phyloP scores from a whole-genome alignment of 2,329 filamentous ascomycete genomes.

The Macrophomina pseudophaseolina region DNA sequence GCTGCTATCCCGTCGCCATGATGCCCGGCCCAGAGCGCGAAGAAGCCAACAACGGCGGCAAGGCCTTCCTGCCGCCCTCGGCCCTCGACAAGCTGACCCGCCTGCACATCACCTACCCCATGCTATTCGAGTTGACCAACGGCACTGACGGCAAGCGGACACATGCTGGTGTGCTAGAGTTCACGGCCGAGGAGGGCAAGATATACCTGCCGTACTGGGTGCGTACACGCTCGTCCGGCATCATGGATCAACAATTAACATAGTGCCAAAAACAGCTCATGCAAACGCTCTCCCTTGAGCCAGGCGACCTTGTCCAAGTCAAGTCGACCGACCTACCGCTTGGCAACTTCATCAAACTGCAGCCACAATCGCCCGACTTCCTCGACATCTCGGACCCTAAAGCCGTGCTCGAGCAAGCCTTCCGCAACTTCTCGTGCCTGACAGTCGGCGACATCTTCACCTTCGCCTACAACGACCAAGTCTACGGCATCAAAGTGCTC shows the following conservation, averaged over 20 bases:
- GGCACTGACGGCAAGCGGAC: constrained; percentile 72
- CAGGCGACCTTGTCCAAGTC: constrained; percentile 92
- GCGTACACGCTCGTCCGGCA: constrained; percentile 32
- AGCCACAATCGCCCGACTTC: constrained; percentile 91
- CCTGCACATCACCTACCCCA: constrained; percentile 94
- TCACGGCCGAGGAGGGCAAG: constrained; percentile 95
- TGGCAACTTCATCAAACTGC: constrained; percentile 92
- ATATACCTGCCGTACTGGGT: constrained; percentile 97
- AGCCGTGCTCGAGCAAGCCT: constrained; percentile 94
- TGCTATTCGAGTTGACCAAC: constrained; percentile 95
- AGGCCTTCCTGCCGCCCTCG: constrained; percentile 95
- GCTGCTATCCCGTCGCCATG: constrained; percentile 96
- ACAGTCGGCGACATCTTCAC: constrained; percentile 95
- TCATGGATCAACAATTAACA: constrained; percentile 29
- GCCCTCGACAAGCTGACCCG: constrained; percentile 96
- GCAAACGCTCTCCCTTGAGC: constrained; percentile 86
- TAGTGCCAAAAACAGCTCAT: constrained; percentile 70
- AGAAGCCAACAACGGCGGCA: constrained; percentile 93
- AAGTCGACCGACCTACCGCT: constrained; percentile 92
- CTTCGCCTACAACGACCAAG: constrained; percentile 93
- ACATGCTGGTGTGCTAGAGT: constrained; percentile 94
- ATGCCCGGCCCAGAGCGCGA: constrained; percentile 86
- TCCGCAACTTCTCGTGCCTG: constrained; percentile 92
- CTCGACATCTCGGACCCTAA: constrained; percentile 97
- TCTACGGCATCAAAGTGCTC: constrained; percentile 90